Conservation (phyloP, 2,329 filamentous ascomycete species). For the Paracoccidioides lutzii region DNA sequence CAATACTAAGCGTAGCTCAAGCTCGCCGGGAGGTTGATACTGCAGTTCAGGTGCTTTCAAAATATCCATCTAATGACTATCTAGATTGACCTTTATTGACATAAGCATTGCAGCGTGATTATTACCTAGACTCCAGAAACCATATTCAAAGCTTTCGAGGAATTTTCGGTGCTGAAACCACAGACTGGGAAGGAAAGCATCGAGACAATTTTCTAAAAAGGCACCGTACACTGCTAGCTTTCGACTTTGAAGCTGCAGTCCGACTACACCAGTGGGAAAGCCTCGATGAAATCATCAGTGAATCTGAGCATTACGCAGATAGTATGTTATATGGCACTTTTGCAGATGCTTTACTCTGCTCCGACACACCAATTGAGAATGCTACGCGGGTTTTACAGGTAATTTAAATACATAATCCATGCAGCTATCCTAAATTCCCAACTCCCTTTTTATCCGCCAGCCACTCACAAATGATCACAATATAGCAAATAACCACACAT, state of each 20-base stretch:
- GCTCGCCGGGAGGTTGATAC: constrained; percentile 34
- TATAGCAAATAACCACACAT: constrained; percentile 53
- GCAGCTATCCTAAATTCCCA: neutral
- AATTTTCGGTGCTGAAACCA: constrained; percentile 25
- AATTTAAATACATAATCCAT: neutral
- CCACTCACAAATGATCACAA: constrained; percentile 32
- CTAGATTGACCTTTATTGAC: neutral
- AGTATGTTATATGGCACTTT: constrained; percentile 47
- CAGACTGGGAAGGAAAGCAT: constrained; percentile 32
- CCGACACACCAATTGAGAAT: constrained; percentile 31
- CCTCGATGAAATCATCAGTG: constrained; percentile 47
- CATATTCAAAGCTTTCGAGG: constrained; percentile 49
- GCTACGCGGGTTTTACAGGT: constrained; percentile 30
- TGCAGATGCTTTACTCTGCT: constrained; percentile 51
- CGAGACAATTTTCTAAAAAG: constrained; percentile 47
- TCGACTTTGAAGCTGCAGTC: constrained; percentile 67
- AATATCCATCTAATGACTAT: neutral
- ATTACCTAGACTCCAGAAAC: constrained; percentile 49
- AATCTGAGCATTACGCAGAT: constrained; percentile 15
- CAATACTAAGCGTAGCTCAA: constrained; percentile 34
- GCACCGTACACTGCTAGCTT: constrained; percentile 53
- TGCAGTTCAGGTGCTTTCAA: constrained; percentile 25
- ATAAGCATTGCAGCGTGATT: constrained; percentile 35
- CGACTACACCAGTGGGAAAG: constrained; percentile 55
- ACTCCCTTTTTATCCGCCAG: constrained; percentile 15